Percentiles rank a stretch among this genome's conserved stretches.
Conservation (phyloP, 305 asterid genomes). For the Rubia occidens region DNA sequence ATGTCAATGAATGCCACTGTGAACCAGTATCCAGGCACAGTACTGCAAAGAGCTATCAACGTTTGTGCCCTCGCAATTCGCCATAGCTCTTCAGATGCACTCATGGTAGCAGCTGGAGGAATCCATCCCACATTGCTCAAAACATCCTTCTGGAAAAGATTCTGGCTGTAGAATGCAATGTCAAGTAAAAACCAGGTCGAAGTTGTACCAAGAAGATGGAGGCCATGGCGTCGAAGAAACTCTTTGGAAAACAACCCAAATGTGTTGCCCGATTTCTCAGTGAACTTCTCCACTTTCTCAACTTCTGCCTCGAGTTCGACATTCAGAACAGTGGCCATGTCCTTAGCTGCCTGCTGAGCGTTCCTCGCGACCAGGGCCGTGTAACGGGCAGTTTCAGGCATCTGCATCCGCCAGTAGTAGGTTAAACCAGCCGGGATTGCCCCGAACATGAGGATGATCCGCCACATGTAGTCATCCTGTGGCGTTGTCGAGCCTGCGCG, state of each 20-base stretch:
- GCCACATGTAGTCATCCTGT: not conserved
- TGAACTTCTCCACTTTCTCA: not conserved
- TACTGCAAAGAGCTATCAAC: constrained; percentile 32
- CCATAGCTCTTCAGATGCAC: too few species aligned
- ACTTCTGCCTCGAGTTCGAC: not conserved
- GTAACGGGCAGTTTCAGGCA: not conserved
- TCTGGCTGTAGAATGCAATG: not conserved
- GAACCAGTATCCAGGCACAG: constrained; percentile 56
- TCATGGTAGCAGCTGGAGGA: not conserved
- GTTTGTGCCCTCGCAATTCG: constrained; percentile 30
- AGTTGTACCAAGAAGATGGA: not conserved
- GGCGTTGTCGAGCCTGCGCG: not conserved
- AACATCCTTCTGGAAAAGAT: not conserved
- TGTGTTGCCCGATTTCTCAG: not conserved
- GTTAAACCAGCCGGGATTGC: not conserved
- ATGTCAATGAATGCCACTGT: constrained; percentile 34
- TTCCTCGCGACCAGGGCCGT: not conserved
- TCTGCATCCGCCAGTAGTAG: not conserved
- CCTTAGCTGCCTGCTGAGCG: not conserved
- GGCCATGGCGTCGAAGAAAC: not conserved
- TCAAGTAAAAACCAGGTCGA: not conserved
- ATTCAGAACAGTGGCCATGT: not conserved
- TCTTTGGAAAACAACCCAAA: not conserved
- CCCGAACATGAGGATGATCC: not conserved
- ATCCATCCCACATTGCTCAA: not conserved